Base-by-base conservation (phyloP, 2,329 filamentous ascomycete genomes). In the Ophiosphaerella korrae region DNA sequence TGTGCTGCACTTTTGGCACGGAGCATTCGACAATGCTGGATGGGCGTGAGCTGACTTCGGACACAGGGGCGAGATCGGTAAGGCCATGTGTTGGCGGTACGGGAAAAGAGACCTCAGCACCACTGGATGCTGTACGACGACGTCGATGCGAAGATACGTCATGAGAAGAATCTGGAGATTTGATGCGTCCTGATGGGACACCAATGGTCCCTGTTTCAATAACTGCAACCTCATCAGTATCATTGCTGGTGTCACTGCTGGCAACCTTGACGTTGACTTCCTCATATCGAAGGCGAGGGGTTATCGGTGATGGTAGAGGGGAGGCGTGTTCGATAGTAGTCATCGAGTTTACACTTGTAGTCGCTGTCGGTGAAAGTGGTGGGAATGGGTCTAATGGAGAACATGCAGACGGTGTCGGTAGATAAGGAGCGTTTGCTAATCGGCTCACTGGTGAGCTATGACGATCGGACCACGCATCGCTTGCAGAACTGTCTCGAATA, bases 221-320 rank as follows among this genome's bases (percentile, higher is more conserved):
- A 13, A 66, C 45, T 5, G 55, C 36, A 12, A 67, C 50, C 9
- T 72, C 70, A 7, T 73, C 70, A 29, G 48, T 45, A 7, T 72
- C 69, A 24, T 67, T 67, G 45, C 63, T 64, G 9, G 58, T 64
- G 18, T 73, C 71, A 47, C 72, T 75, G 45, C 60, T 64, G 7
- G 70, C 72, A 11, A 74, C 71, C 48, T 72, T 73, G 29, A 74
- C 70, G 9, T 57, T 47, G 8, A 73, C 69, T 12, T 45, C 48
- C 29, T 71, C 68, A 7, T 60, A 64, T 14, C 64, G 63, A 23
- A 62, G 57, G 9, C 67, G 65, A 4, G 72, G 72, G 1, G 72
- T 74, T n/a, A 72, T 50, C 0, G 72, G 72, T 1, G 71, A 74
- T 11, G 72, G 70, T 1, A 73, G 55, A 29, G 63, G 68, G 1